These are phyloP conservation scores for Gnaphalium uliginosum DNA, from an alignment of 129 eudicot species.

Conservation along the genomic window DNA sequence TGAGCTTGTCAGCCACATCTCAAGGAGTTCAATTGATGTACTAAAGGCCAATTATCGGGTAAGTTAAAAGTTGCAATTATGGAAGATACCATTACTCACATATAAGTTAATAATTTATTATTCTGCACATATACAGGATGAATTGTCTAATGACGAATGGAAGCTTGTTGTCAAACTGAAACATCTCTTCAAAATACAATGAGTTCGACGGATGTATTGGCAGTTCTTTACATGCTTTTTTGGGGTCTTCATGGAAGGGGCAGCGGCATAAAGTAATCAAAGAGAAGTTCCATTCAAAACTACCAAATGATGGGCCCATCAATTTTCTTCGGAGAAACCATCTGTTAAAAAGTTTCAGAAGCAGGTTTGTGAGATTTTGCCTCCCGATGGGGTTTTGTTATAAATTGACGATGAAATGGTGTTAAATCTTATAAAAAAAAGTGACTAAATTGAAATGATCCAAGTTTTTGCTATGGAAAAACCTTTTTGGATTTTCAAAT, in stretches of 20 bases:
- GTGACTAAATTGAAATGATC: neutral
- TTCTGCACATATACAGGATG: constrained; percentile 48
- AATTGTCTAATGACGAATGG: constrained; percentile 72
- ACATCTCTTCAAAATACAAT: constrained; percentile 76
- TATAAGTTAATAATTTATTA: neutral
- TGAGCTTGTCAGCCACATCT: constrained; percentile 89
- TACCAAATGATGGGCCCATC: neutral
- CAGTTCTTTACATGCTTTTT: neutral
- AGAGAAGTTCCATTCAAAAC: neutral
- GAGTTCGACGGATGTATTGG: constrained; percentile 17
- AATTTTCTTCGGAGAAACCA: neutral
- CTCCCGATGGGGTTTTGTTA: neutral
- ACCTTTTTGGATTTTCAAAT: neutral
- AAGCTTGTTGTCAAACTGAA: constrained; percentile 72
- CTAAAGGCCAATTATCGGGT: constrained; percentile 89
- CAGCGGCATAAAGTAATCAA: constrained; percentile 13
- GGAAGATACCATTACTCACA: neutral
- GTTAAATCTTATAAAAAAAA: neutral
- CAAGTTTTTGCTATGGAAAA: constrained; percentile 1
- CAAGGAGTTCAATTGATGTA: constrained; percentile 75
- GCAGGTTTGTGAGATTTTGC: neutral
- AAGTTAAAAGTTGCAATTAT: neutral
- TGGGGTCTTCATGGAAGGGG: neutral
- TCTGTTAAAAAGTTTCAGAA: neutral
- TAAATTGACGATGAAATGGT: neutral